Evolutionary conservation across 805 yeast species (phyloP).

Genomic region (Kuraishia cidri): DNA sequence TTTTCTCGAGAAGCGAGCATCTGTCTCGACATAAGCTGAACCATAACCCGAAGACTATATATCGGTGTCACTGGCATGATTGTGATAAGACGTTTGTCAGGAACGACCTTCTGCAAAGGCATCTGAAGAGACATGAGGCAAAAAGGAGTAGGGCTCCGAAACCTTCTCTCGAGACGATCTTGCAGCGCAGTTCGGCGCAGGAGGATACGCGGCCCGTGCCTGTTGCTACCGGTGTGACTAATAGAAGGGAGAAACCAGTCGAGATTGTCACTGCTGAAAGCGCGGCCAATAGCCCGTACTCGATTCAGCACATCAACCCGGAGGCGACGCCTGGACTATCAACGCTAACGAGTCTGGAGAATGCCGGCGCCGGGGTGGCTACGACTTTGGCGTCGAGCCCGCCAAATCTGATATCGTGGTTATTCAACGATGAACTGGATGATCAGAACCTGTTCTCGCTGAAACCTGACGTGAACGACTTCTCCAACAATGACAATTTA

Average conservation of each 20-base stretch:
- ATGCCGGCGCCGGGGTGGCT: not conserved
- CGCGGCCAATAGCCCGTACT: too few relatives aligned
- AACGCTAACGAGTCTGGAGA: not conserved
- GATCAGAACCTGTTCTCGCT: not conserved
- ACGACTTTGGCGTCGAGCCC: not conserved
- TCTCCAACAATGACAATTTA: not conserved
- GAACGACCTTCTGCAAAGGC: conserved; percentile 41
- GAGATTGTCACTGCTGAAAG: too few relatives aligned
- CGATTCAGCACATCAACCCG: too few relatives aligned
- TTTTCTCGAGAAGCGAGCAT: conserved; percentile 56
- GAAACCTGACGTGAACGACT: not conserved
- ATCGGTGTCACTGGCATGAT: conserved; percentile 34
- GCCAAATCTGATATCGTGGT: conserved; percentile 4
- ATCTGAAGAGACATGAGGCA: conserved; percentile 30
- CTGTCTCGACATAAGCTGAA: conserved; percentile 55
- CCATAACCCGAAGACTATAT: conserved; percentile 48
- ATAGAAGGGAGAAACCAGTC: too few relatives aligned
- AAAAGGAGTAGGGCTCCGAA: conserved; percentile 7
- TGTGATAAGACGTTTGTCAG: conserved; percentile 60
- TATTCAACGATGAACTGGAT: conserved; percentile 2
- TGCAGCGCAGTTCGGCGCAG: too few relatives aligned
- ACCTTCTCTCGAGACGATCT: not conserved
- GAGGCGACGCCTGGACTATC: too few relatives aligned
- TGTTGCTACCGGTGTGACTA: too few relatives aligned
- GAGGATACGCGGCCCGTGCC: too few relatives aligned